These are phyloP conservation scores for Wickerhamomyces sp. DNA, from an alignment of 1,139 yeast species.

Conservation along the genomic window DNA sequence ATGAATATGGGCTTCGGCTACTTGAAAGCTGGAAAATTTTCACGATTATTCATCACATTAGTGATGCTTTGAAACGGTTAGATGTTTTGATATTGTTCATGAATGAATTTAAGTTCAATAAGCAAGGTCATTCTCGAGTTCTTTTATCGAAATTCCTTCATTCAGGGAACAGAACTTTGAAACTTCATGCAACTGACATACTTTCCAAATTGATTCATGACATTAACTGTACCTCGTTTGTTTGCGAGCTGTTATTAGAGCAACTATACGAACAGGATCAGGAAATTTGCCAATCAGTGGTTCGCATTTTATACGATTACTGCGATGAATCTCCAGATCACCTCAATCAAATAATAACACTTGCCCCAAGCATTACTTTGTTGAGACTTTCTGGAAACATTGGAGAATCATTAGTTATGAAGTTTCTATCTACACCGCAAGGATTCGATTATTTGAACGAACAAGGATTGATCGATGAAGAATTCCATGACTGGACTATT, in stretches of 20 bases:
- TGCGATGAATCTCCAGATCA: slow-evolving; percentile 35
- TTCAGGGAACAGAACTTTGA: slow-evolving; percentile 48
- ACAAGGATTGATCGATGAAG: slow-evolving; percentile 49
- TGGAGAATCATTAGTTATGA: slow-evolving; percentile 46
- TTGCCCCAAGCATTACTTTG: slow-evolving; percentile 35
- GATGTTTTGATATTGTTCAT: slow-evolving; percentile 57
- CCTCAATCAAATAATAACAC: slow-evolving; percentile 38
- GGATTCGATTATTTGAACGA: slow-evolving; percentile 53
- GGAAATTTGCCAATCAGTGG: slow-evolving; percentile 56
- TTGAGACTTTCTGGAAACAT: slow-evolving; percentile 35
- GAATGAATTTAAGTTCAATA: slow-evolving; percentile 54
- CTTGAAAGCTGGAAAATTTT: slow-evolving; percentile 82
- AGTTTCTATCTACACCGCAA: slow-evolving; percentile 47
- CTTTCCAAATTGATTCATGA: slow-evolving; percentile 40
- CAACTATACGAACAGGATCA: slow-evolving; percentile 66
- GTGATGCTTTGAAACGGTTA: slow-evolving; percentile 49
- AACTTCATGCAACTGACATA: slow-evolving; percentile 52
- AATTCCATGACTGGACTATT: slow-evolving; percentile 53
- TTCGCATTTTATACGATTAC: slow-evolving; percentile 44
- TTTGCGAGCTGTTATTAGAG: slow-evolving; percentile 50
- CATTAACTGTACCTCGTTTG: slow-evolving; percentile 24
- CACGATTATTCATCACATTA: slow-evolving; percentile 71
- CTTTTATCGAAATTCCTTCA: slow-evolving; percentile 62
- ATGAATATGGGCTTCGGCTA: slow-evolving; percentile 58
- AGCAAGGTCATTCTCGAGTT: slow-evolving; percentile 66